phyloP scores from a whole-genome alignment of 441 rosid genomes.

The Melastoma candidum region DNA sequence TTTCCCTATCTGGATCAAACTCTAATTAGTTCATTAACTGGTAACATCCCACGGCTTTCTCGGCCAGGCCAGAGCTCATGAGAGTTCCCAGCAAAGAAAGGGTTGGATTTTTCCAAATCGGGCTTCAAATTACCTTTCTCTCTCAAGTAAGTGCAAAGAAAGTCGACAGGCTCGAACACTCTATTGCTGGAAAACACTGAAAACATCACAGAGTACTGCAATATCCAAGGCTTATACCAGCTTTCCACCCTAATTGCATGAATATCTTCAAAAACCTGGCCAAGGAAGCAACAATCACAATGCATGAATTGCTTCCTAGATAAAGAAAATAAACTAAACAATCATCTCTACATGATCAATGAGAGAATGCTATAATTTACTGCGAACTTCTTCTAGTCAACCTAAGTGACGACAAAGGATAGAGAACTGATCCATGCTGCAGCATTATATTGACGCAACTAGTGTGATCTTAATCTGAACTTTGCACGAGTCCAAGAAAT shows the following conservation, averaged over 20 bases:
- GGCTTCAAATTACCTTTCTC: slow-evolving; percentile 37
- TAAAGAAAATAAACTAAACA: background rate
- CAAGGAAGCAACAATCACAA: slow-evolving; percentile 7
- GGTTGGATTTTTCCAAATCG: slow-evolving; percentile 42
- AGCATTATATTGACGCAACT: too few species aligned
- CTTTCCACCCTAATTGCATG: slow-evolving; percentile 30
- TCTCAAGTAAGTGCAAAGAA: slow-evolving; percentile 35
- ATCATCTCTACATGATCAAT: background rate
- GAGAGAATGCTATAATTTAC: too few species aligned
- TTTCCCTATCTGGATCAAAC: slow-evolving; percentile 57
- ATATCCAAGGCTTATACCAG: slow-evolving; percentile 63
- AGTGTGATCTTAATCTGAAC: too few species aligned
- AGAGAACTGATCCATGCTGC: too few species aligned
- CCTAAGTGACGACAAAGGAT: too few species aligned
- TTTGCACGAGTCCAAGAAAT: too few species aligned
- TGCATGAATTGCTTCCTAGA: background rate
- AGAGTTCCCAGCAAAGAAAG: slow-evolving; percentile 38
- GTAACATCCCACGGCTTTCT: slow-evolving; percentile 48
- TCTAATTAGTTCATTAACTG: slow-evolving; percentile 47
- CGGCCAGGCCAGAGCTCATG: slow-evolving; percentile 29
- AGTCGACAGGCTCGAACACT: slow-evolving; percentile 31
- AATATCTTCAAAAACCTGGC: slow-evolving; percentile 59
- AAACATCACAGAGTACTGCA: slow-evolving; percentile 46
- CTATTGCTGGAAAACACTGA: slow-evolving; percentile 39
- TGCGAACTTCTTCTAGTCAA: too few species aligned